phyloP scores from a whole-genome alignment of 1,284 basidiomycete genomes.

The Moesziomyces antarcticus region DNA sequence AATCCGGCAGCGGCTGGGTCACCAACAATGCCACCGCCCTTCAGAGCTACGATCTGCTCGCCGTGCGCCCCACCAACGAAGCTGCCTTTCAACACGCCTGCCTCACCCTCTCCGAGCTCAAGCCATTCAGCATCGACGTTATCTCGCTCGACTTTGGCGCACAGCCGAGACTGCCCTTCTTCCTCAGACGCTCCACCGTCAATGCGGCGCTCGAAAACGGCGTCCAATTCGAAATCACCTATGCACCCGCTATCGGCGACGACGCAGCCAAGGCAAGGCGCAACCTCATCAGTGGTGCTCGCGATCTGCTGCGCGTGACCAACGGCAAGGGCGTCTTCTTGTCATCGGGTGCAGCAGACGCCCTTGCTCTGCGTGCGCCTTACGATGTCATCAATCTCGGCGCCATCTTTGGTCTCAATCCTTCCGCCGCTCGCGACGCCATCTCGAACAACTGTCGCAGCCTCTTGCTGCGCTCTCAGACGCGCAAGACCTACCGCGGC shows the following conservation, averaged over 20 bases:
- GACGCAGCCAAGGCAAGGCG: constrained; percentile 43
- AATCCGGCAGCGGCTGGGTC: constrained; percentile 57
- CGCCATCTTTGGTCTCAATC: constrained; percentile 57
- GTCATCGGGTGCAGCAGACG: constrained; percentile 50
- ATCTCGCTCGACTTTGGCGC: constrained; percentile 81
- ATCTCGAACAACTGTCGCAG: constrained; percentile 51
- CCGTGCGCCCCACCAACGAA: constrained; percentile 78
- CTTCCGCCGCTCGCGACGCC: constrained; percentile 54
- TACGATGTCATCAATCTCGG: constrained; percentile 66
- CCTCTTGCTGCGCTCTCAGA: constrained; percentile 54
- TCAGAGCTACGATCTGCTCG: constrained; percentile 78
- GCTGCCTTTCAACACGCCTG: constrained; percentile 81
- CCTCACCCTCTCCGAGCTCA: constrained; percentile 81
- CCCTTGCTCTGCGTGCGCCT: constrained; percentile 56
- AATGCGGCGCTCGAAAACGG: constrained; percentile 84
- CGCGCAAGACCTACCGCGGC: constrained; percentile 54
- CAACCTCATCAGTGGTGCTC: constrained; percentile 59
- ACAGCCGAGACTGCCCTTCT: constrained; percentile 79
- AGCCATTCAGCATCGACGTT: constrained; percentile 81
- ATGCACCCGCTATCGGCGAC: constrained; percentile 66
- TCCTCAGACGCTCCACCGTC: constrained; percentile 82
- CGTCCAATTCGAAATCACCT: constrained; percentile 82
- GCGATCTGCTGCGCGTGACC: constrained; percentile 62
- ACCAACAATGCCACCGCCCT: constrained; percentile 55
- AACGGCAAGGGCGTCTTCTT: constrained; percentile 65